Conservation (phyloP, 805 yeast genomes). For the Wickerhamiella kazuoi region DNA sequence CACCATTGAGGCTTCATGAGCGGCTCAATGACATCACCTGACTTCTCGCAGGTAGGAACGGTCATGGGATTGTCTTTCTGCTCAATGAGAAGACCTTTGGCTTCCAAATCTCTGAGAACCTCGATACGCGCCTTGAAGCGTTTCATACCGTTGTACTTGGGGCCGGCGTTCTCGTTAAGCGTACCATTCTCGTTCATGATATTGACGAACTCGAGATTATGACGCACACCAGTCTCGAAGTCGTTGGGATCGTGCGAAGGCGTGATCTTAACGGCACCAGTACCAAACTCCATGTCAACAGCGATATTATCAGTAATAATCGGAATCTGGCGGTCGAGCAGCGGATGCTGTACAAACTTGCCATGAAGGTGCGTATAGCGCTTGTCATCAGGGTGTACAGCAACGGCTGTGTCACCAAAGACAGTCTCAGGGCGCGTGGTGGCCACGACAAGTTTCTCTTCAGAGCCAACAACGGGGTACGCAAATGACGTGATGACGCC, state of each 20-base stretch:
- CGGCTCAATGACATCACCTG: constrained; percentile 95
- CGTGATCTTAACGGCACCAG: constrained; percentile 98
- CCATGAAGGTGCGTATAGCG: constrained; percentile 93
- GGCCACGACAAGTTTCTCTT: constrained; percentile 79
- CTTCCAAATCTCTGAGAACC: constrained; percentile 68
- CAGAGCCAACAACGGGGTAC: constrained; percentile 68
- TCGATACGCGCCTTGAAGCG: constrained; percentile 82
- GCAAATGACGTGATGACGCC: constrained; percentile 96
- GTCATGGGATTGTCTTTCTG: constrained; percentile 93
- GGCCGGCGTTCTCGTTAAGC: constrained; percentile 79
- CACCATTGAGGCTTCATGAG: constrained; percentile 98
- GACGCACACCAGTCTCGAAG: constrained; percentile 91
- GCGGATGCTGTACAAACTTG: constrained; percentile 77
- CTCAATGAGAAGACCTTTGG: constrained; percentile 55
- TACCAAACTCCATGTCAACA: constrained; percentile 98
- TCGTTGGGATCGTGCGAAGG: constrained; percentile 98
- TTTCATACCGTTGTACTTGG: constrained; percentile 71
- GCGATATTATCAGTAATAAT: constrained; percentile 81
- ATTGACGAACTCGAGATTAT: constrained; percentile 70
- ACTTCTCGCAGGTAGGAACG: constrained; percentile 84
- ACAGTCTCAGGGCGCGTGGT: constrained; percentile 98
- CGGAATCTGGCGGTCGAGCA: constrained; percentile 69
- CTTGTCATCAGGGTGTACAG: constrained; percentile 89
- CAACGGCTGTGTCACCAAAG: constrained; percentile 95
- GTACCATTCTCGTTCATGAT: constrained; percentile 84